These are phyloP conservation scores for Capronia americana DNA, from an alignment of 2,329 filamentous ascomycete genomes.

Conservation along the genomic window DNA sequence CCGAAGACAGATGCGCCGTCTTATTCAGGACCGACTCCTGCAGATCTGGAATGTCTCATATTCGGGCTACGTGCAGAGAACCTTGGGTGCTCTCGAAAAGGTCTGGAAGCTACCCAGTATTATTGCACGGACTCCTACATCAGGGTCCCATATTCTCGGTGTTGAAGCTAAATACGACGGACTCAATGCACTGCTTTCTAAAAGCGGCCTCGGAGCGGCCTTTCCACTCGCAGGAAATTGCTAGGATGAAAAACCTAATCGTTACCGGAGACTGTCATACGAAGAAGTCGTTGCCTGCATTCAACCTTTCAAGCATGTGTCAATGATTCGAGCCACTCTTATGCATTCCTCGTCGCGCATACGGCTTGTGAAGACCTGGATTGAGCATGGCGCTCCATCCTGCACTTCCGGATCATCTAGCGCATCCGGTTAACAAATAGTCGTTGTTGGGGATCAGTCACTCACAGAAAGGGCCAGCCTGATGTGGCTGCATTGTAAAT, in stretches of 20 bases:
- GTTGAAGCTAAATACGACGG: slow-evolving; percentile 27
- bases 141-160: not conserved
- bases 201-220: slow-evolving; percentile 25
- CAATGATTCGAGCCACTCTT: slow-evolving; percentile 41
- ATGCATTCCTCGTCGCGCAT: slow-evolving; percentile 45
- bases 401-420: slow-evolving; percentile 40
- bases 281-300: not conserved
- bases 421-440: slow-evolving; percentile 3
- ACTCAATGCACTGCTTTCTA: slow-evolving; percentile 29
- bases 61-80: slow-evolving; percentile 33
- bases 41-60: slow-evolving; percentile 35
- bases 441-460: slow-evolving; percentile 4
- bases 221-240: slow-evolving; percentile 3
- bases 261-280: not conserved
- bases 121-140: not conserved
- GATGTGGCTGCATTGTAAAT: slow-evolving; percentile 23
- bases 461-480: slow-evolving; percentile 39
- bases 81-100: slow-evolving; percentile 22
- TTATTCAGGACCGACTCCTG: slow-evolving; percentile 27
- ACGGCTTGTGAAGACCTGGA: slow-evolving; percentile 42
- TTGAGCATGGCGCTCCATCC: slow-evolving; percentile 42
- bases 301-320: slow-evolving; percentile 37
- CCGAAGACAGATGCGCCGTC: slow-evolving; percentile 20
- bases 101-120: slow-evolving; percentile 31
- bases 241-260: slow-evolving; percentile 2